Conservation (phyloP, 305 asterid species). For the Ruellia speciosa region DNA sequence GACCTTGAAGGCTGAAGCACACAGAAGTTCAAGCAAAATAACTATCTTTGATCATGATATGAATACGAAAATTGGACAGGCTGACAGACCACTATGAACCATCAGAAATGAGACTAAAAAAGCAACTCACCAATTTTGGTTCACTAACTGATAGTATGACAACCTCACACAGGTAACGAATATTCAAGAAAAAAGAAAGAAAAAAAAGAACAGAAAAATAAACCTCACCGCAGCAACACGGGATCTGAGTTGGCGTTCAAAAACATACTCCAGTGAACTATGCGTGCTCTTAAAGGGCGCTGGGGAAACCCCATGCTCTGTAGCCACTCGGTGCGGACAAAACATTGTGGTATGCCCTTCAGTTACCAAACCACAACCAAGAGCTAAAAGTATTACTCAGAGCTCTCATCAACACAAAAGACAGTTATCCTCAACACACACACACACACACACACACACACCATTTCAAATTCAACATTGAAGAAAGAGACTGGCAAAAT, state of each 20-base stretch:
- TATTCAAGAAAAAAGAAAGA: slow-evolving; percentile 1
- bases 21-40: too few relatives aligned
- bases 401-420: not conserved
- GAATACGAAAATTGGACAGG: too few relatives aligned
- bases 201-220: too few relatives aligned
- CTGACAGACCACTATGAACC: too few relatives aligned
- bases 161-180: slow-evolving; percentile 3
- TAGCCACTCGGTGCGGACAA: slow-evolving; percentile 88
- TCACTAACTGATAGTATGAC: not conserved
- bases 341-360: slow-evolving; percentile 86
- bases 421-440: slow-evolving; percentile 4
- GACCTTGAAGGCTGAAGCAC: too few relatives aligned
- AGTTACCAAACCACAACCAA: slow-evolving; percentile 21
- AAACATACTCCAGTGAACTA: slow-evolving; percentile 61
- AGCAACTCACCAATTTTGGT: too few relatives aligned
- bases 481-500: not conserved
- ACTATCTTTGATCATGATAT: too few relatives aligned
- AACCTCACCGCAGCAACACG: slow-evolving; percentile 44
- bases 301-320: slow-evolving; percentile 76
- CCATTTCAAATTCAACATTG: not conserved
- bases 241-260: slow-evolving; percentile 65
- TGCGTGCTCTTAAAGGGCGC: slow-evolving; percentile 48
- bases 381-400: not conserved
- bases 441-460: not conserved
- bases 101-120: too few relatives aligned